These are phyloP conservation scores for Chlorella variabilis DNA, from an alignment of 163 green algal species.

Conservation along the genomic window DNA sequence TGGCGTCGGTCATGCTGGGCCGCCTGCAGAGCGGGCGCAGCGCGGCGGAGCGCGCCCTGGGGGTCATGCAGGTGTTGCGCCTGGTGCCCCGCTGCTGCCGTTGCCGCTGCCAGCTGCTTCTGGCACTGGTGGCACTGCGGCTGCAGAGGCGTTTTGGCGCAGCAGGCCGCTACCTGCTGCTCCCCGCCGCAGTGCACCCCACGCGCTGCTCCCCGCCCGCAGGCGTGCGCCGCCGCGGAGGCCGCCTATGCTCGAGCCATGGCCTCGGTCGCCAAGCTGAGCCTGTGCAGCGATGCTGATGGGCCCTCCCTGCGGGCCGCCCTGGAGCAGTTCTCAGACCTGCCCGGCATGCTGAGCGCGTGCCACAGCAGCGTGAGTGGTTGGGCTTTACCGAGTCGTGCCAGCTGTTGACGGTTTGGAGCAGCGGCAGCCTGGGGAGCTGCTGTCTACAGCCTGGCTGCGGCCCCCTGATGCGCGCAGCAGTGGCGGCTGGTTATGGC, in stretches of 20 bases:
- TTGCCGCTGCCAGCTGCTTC: no score
- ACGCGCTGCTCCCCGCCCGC: not conserved
- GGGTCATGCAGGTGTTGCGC: slow-evolving; percentile 52
- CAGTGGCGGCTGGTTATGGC: no score
- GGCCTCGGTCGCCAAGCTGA: slow-evolving; percentile 38
- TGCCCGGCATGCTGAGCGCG: slow-evolving; percentile 19
- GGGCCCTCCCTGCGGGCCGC: slow-evolving; percentile 49
- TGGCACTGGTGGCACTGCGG: not conserved
- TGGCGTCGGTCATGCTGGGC: slow-evolving; percentile 59
- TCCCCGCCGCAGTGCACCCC: no score
- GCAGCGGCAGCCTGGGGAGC: no score
- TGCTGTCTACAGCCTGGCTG: no score
- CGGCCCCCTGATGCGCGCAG: no score
- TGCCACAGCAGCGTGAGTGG: slow-evolving; percentile 25
- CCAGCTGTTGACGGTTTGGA: no score
- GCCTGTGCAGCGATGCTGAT: slow-evolving; percentile 53
- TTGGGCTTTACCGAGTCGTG: no score
- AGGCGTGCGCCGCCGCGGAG: slow-evolving; percentile 65
- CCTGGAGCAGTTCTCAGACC: slow-evolving; percentile 27
- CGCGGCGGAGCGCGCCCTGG: slow-evolving; percentile 51
- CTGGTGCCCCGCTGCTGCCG: no score
- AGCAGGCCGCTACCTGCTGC: not conserved
- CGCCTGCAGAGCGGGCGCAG: slow-evolving; percentile 63
- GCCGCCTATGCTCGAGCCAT: slow-evolving; percentile 60
- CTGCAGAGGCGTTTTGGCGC: not conserved